Evolutionary conservation across 2,329 filamentous ascomycete species (phyloP).

Genomic region (Trichoderma sp.): DNA sequence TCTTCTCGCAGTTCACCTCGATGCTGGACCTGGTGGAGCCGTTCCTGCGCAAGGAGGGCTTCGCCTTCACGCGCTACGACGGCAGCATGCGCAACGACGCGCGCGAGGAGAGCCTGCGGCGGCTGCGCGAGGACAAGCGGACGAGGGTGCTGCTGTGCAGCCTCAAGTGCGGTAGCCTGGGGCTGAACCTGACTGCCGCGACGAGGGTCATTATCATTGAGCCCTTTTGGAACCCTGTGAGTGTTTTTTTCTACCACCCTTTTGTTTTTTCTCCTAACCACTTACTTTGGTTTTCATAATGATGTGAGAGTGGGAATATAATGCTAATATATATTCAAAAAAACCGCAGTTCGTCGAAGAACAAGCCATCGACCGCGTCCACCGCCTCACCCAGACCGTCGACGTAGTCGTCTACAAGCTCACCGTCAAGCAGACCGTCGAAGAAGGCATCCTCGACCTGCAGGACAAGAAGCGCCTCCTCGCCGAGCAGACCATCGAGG

Average conservation of each 20-base stretch:
- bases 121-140: conserved; percentile 71
- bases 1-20: conserved; percentile 97
- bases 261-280: background rate
- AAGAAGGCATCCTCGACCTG: conserved; percentile 90
- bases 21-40: conserved; percentile 97
- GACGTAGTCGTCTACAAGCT: conserved; percentile 96
- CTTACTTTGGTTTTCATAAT: too few relatives aligned
- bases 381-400: conserved; percentile 94
- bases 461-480: conserved; percentile 92
- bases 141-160: conserved; percentile 89
- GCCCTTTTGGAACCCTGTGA: conserved; percentile 95
- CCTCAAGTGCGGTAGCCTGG: conserved; percentile 88
- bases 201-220: conserved; percentile 93
- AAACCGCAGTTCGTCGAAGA: conserved; percentile 82
- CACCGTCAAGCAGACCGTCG: conserved; percentile 82
- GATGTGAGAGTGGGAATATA: too few relatives aligned
- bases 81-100: conserved; percentile 92
- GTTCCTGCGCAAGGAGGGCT: conserved; percentile 73
- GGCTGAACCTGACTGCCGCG: conserved; percentile 91
- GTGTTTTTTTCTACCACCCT: too few relatives aligned
- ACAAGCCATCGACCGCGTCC: conserved; percentile 96
- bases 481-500: conserved; percentile 89
- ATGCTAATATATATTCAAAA: too few relatives aligned
- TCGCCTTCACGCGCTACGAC: conserved; percentile 87
- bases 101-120: conserved; percentile 81